Evolutionary conservation across 2,329 filamentous ascomycete genomes (phyloP).

Genomic region (Balansia obtecta): DNA sequence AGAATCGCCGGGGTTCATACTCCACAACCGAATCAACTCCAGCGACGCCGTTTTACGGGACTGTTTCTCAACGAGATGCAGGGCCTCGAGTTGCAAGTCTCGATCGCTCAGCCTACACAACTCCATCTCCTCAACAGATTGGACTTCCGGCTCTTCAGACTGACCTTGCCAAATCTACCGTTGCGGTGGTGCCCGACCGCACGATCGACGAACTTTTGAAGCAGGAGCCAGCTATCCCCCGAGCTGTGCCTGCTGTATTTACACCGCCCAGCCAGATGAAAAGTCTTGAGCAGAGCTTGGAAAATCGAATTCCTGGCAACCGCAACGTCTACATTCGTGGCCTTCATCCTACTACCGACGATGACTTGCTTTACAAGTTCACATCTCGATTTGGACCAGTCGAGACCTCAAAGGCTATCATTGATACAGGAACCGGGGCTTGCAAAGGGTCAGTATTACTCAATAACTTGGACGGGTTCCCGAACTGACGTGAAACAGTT

Average conservation of each 20-base stretch:
- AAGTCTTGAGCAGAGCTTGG: constrained; percentile 84
- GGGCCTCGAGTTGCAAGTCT: constrained; percentile 44
- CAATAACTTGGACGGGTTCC: neutral
- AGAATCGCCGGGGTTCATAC: constrained; percentile 55
- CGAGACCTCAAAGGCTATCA: constrained; percentile 96
- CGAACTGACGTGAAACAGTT: constrained; percentile 40
- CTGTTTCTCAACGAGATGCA: constrained; percentile 44
- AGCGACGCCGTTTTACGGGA: constrained; percentile 52
- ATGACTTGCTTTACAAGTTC: constrained; percentile 74
- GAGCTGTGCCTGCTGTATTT: constrained; percentile 80
- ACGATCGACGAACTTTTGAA: constrained; percentile 53
- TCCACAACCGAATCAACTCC: constrained; percentile 56
- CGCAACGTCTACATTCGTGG: constrained; percentile 98
- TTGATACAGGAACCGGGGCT: constrained; percentile 81
- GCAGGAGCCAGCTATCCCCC: constrained; percentile 72
- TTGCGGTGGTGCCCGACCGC: constrained; percentile 29
- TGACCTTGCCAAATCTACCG: constrained; percentile 28
- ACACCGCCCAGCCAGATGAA: constrained; percentile 77
- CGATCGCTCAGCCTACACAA: constrained; percentile 54
- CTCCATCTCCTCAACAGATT: constrained; percentile 52
- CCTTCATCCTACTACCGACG: constrained; percentile 87
- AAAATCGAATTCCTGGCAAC: constrained; percentile 83
- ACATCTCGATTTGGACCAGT: constrained; percentile 83
- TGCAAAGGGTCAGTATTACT: constrained; percentile 72
- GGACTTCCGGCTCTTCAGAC: constrained; percentile 27